These are phyloP conservation scores for Neospermospora avenae DNA, from an alignment of 2,329 filamentous ascomycete genomes.

Conservation along the genomic window DNA sequence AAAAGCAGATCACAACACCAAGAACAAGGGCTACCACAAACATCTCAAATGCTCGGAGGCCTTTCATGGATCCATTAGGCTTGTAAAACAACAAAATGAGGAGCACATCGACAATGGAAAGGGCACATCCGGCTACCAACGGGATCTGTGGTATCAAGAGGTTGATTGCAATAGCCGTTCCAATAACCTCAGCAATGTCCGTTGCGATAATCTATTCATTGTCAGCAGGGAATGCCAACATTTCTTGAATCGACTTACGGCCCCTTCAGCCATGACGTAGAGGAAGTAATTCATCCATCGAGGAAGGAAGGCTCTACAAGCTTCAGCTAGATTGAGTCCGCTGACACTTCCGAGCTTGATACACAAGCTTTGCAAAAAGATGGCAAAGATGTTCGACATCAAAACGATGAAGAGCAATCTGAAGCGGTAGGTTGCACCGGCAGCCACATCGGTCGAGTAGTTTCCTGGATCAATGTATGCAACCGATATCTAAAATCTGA, in stretches of 20 bases:
- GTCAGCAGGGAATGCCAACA: constrained; percentile 7
- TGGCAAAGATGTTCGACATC: constrained; percentile 56
- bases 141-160: constrained; percentile 61
- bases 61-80: constrained; percentile 54
- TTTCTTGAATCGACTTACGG: constrained; percentile 31
- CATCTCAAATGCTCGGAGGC: constrained; percentile 60
- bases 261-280: constrained; percentile 52
- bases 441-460: constrained; percentile 55
- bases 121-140: constrained; percentile 63
- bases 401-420: constrained; percentile 54
- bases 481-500: constrained; percentile 32
- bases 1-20: constrained; percentile 69
- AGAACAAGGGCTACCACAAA: constrained; percentile 62
- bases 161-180: constrained; percentile 67
- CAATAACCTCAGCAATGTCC: constrained; percentile 60
- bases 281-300: constrained; percentile 51
- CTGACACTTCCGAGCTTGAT: constrained; percentile 54
- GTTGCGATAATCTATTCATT: constrained; percentile 50
- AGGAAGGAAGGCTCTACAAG: constrained; percentile 46
- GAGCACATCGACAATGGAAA: constrained; percentile 67
- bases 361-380: constrained; percentile 54
- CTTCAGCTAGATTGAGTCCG: constrained; percentile 51
- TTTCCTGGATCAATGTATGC: constrained; percentile 46
- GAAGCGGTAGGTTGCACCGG: constrained; percentile 51
- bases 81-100: constrained; percentile 65